Base-by-base conservation (phyloP, 768 basidiomycete genomes). In the Pisolithus orientalis region DNA sequence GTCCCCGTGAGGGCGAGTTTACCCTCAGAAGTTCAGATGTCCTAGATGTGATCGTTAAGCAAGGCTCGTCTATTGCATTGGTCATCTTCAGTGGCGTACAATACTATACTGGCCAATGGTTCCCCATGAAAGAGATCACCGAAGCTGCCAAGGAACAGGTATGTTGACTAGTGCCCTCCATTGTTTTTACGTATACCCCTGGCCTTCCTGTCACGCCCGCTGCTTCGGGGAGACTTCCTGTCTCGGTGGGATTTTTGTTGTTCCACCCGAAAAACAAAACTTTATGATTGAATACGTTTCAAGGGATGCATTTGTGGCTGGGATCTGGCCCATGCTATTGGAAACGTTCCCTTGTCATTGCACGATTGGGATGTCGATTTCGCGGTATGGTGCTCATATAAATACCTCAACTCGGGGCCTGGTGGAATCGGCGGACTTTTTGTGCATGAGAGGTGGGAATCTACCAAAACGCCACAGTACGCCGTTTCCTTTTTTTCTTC, bases 381-480 rank as follows among this genome's bases (percentile, higher is more conserved):
- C 65, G 96, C 95, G 3, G 94, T 94, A 34, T 98, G 95, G 92
- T 99, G 96, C 68, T 89, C 93, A 31, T 99, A 98, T 79, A 98
- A 90, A 72, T 99, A 97, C 67, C 80, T 97, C 53, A 98, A 97
- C 72, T 87, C 94, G 16, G 92, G 95, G 5, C 94, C 96, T 10
- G 95, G 95, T 21, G 92, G 88, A n/a, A 94, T 98, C 53, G 96
- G 83, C n/a, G 95, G 94, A 5, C 75, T 94, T 52, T 99, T 84
- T 63, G 74, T 95, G 9, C 92, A 96, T 64, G 82, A 87, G 52
- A 86, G 82, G 66, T 92, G 89, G 89, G 76, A 86, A 58, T 72
- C 77, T 44, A 71, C 65, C 40, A 70, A 80, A 62, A 64, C 70
- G 51, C 87, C 88, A 47, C 85, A 79, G 88, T 89, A 66, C 67